Evolutionary conservation across 2,329 filamentous ascomycete genomes (phyloP), one percentile per base, ranked within the genome.

Genomic region (Aspergillus fijiensis): DNA sequence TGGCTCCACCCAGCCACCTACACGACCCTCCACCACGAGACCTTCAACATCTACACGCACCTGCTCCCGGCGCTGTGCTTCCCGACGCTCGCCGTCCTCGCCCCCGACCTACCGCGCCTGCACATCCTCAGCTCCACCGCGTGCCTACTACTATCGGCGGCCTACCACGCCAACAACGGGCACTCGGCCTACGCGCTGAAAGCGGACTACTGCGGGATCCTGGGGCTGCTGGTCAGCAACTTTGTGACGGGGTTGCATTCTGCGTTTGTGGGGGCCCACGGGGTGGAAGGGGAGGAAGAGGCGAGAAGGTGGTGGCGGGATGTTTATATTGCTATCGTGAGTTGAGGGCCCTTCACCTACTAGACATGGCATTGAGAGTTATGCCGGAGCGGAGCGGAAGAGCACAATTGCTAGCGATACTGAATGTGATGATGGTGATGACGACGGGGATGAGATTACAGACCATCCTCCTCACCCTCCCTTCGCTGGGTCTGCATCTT

Each of bases 11-110:
- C 79, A 0, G 14, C 39, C 2, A 65, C 66, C 14, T 55, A 51
- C 2, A 64, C 60, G 7, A 82, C 74, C 61, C 65, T 82, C 55
- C 79, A 81, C 67, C 81, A 81, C 61, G 79, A 81, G 65, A 71
- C 75, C 0, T 63, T 74, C 65, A 81, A 80, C 61, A 80, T 81
- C 51, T 79, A 74, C 63, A 76, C 78, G 16, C 78, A 81, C 64
- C 71, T 84, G 4, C 63, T 84, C 2, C 81, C 81, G 0, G 78
- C 74, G 11, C 47, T 80, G 3, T 25, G 60, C 2, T 42, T 63
- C 42, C 39, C 63, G 1, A 19, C 7, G 6, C 39, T 45, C 2
- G 16, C 12, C 14, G 2, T 45, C 7, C 1, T 45, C 16, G 6
- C 39, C 1, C 6, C 39, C 4, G 2, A 5, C 39, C 39, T 45